These are phyloP conservation scores for Colletotrichum australisinense DNA, from an alignment of 2,329 filamentous ascomycete species.

Conservation along the genomic window DNA sequence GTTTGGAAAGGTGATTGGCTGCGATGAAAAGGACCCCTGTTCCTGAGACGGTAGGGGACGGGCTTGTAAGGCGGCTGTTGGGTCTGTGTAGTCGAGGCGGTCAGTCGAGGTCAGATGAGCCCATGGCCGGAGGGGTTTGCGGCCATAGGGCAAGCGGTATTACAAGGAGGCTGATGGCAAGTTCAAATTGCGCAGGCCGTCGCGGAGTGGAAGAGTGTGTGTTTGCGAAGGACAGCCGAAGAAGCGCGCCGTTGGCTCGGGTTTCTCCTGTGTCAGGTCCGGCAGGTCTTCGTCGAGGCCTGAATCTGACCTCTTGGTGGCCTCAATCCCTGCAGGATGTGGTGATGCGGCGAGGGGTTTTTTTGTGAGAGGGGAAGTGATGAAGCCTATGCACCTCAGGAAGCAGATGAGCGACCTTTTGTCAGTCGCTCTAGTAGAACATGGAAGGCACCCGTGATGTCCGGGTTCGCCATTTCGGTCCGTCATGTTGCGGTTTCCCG, in stretches of 20 bases:
- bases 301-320: not conserved
- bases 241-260: conserved; percentile 28
- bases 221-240: conserved; percentile 10
- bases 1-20: conserved; percentile 19
- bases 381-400: not conserved
- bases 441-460: not conserved
- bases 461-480: conserved; percentile 5
- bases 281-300: not conserved
- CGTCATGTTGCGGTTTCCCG: not conserved
- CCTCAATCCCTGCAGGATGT: not conserved
- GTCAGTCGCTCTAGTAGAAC: not conserved
- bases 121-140: conserved; percentile 21
- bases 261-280: conserved; percentile 12
- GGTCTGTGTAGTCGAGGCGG: conserved; percentile 25
- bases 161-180: not conserved
- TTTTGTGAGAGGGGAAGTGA: not conserved
- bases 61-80: conserved; percentile 25
- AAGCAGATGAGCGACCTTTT: not conserved
- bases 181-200: not conserved
- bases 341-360: not conserved
- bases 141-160: conserved; percentile 11
- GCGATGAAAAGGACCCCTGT: conserved; percentile 10
- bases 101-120: conserved; percentile 35
- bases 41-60: conserved; percentile 25
- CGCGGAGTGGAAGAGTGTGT: not conserved